phyloP scores from a whole-genome alignment of 176 grass and related monocot genomes.

The Pontederia crassipes region DNA sequence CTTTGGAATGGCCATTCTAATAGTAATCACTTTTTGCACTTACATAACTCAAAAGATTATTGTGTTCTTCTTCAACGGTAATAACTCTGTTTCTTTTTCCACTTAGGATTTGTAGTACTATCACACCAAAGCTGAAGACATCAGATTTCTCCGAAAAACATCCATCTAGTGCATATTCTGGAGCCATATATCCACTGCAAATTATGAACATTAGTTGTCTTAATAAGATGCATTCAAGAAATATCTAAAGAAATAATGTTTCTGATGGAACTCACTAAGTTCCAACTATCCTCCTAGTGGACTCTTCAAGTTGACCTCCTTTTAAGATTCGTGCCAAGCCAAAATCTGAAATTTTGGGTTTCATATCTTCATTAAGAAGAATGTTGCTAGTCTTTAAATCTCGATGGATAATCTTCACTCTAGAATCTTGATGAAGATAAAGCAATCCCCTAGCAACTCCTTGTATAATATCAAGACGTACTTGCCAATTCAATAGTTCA shows the following conservation, averaged over 20 bases:
- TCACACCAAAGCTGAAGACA: too few species aligned
- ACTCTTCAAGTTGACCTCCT: conserved; percentile 4
- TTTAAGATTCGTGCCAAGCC: conserved; percentile 17
- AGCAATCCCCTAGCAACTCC: conserved; percentile 17
- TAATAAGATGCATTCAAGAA: neutral
- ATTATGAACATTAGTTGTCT: too few species aligned
- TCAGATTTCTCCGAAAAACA: too few species aligned
- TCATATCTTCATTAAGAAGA: conserved; percentile 20
- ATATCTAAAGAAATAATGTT: too few species aligned
- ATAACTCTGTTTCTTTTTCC: too few species aligned
- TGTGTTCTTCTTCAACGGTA: too few species aligned
- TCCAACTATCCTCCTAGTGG: conserved; percentile 14
- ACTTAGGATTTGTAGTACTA: too few species aligned
- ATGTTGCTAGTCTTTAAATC: conserved; percentile 19
- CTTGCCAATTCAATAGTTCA: conserved; percentile 8
- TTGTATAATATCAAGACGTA: conserved; percentile 13
- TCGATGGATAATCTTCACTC: conserved; percentile 16
- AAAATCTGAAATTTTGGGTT: conserved; percentile 19
- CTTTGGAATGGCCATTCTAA: too few species aligned
- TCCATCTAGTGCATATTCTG: too few species aligned
- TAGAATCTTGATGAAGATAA: conserved; percentile 21
- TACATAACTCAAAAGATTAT: neutral
- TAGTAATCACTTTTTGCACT: conserved; percentile 1
- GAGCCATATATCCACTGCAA: too few species aligned
- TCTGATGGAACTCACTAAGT: conserved; percentile 11